Percentiles rank a stretch among this genome's conserved stretches.
These are phyloP conservation scores for Auricularia sp. DNA, from an alignment of 768 basidiomycete genomes.

Conservation along the genomic window DNA sequence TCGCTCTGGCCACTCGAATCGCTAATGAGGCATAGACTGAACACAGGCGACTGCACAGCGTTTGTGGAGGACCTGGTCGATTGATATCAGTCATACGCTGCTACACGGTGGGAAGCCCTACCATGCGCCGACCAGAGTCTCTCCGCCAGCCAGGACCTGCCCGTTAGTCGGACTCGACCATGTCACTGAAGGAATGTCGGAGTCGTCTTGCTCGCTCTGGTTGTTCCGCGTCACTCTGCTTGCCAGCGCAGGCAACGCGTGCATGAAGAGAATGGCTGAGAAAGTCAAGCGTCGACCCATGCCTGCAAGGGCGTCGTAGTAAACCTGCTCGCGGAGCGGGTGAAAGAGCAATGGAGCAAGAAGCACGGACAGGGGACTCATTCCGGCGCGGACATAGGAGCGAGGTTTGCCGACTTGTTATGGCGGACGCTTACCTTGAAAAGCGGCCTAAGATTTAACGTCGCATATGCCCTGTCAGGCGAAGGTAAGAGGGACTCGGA, in stretches of 20 bases:
- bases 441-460: too few species aligned
- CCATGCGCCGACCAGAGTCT: not conserved
- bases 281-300: not conserved
- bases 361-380: too few species aligned
- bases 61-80: not conserved
- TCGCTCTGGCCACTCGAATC: not conserved
- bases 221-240: not conserved
- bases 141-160: not conserved
- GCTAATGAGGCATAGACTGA: not conserved
- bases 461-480: too few species aligned
- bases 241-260: not conserved
- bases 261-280: not conserved
- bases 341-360: too few species aligned
- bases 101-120: not conserved
- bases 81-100: not conserved
- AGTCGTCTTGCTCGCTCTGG: not conserved
- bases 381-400: too few species aligned
- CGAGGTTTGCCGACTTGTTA: too few species aligned
- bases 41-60: not conserved
- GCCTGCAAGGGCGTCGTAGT: too few species aligned
- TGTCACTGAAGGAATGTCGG: not conserved
- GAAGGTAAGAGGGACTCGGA: too few species aligned
- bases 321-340: too few species aligned
- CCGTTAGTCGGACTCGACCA: not conserved
- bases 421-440: too few species aligned